Base-by-base conservation (phyloP, 2,329 filamentous ascomycete genomes). In the Orbilia quercus region DNA sequence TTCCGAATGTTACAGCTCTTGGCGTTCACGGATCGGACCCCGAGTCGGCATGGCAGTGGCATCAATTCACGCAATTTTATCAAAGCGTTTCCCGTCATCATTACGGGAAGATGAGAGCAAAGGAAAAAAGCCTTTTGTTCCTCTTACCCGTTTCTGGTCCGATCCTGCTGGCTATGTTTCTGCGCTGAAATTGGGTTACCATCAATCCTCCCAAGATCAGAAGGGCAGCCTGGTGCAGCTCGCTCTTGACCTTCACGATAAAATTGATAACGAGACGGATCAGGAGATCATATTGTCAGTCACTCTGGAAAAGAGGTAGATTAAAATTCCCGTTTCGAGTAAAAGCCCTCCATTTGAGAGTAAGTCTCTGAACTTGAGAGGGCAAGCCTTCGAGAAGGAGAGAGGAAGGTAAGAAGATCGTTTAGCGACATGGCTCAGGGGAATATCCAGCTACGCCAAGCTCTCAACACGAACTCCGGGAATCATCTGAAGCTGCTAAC, bases 131-230 rank as follows among this genome's bases (percentile, higher is more conserved):
- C 28, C 28, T 31, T 5, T 20, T 16, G 36, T 31, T 44, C 48
- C 44, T 22, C 28, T 45, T 44, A 64, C 20, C 66, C 44, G 66
- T 63, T 64, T 45, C 48, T 58, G n/a, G 23, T 53, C 23, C 44
- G 16, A 64, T 64, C 36, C 47, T 53, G 64, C 51, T 72, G 66
- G 66, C 28, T 36, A 64, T 42, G 59, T 72, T 64, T 72, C 58
- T 64, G 31, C 12, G 11, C 22, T 22, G 59, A 57, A 51, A 51
- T 57, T 64, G 48, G 45, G 28, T 31, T n/a, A 9, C 28, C 28
- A 31, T 31, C 28, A 31, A 9, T 9, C 28, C n/a, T n/a, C n/a
- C n/a, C n/a, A n/a, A n/a, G n/a, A n/a, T n/a, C n/a, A n/a, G n/a
- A n/a, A n/a, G n/a, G n/a, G n/a, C n/a, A 16, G 42, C 42, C 18